Evolutionary conservation across 2,329 filamentous ascomycete species (phyloP).

Genomic region (Coleophoma crateriformis): DNA sequence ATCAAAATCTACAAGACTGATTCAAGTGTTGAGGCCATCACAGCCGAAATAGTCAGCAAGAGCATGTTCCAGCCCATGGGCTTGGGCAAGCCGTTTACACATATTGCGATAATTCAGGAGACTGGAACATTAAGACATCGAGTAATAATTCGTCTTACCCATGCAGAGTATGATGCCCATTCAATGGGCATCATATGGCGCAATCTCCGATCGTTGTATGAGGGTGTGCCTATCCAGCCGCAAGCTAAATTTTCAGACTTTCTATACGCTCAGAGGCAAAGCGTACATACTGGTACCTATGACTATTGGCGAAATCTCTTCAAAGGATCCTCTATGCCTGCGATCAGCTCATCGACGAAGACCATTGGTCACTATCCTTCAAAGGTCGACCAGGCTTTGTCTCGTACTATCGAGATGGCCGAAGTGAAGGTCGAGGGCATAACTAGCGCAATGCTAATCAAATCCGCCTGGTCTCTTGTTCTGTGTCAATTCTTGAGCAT

Average conservation of each 20-base stretch:
- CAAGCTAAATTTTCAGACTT: conserved; percentile 1
- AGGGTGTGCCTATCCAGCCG: neutral
- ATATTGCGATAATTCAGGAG: conserved; percentile 2
- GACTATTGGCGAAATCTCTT: conserved; percentile 1
- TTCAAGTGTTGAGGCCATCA: neutral
- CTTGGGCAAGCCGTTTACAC: conserved; percentile 1
- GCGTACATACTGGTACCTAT: conserved; percentile 1
- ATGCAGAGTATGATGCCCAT: conserved; percentile 2
- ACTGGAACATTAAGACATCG: neutral
- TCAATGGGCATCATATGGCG: conserved; percentile 1
- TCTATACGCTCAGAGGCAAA: neutral
- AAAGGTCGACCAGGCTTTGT: neutral
- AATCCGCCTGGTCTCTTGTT: neutral
- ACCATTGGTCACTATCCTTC: neutral
- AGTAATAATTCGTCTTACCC: neutral
- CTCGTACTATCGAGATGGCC: neutral
- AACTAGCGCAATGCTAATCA: conserved; percentile 1
- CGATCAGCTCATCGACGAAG: conserved; percentile 1
- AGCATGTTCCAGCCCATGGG: neutral
- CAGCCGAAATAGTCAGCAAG: neutral
- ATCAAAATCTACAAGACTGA: conserved; percentile 1
- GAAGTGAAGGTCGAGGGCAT: conserved; percentile 1
- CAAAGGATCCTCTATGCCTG: conserved; percentile 1
- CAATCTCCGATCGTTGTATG: conserved; percentile 1
- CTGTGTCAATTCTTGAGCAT: neutral